Base-by-base conservation (phyloP, 345 rosid genomes). In the Xanthoceras sorbifolium region DNA sequence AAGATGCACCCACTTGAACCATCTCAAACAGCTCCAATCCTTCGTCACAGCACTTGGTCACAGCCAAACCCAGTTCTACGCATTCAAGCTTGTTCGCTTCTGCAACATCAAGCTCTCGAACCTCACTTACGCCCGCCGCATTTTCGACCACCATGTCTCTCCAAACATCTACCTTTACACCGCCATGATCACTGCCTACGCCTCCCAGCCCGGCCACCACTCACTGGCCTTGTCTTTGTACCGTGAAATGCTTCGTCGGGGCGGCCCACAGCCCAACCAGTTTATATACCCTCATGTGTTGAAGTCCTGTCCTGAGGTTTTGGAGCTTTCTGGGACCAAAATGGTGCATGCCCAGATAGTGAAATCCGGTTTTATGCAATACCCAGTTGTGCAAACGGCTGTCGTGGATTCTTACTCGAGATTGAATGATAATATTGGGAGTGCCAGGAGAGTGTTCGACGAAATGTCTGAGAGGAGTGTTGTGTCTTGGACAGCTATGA, bases 401-500 rank as follows among this genome's bases (percentile, higher is more conserved):
- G 88, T 94, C 0, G 84, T 92, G 55, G 87, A 92, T 64, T 79
- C 95, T 0, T 94, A 94, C 72, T 83, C 97, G 40, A 87, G 93
- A 78, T 82, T 84, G 48, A 22, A 71, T 74, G 65, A 75, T 14
- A 84, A 85, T 48, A 71, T 89, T 25, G 67, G 66, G 44, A 75
- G 72, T 54, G 98, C 97, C 0, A 76, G 94, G 25, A 69, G 85
- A 48, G 0, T 90, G 93, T 94, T 94, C 76, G 94, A 94, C 59
- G 94, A 90, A 89, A 94, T 94, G 93, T 73, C 85, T 77, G 91
- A 85, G 10, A 87, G 82, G 68, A 90, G 36, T 59, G 87, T 88
- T 42, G 95, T 94, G 10, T 89, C 97, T 1, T 94, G 98, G 94
- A 93, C 98, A 61, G 93, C 94, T 62, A 84, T 93, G 92, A 79